Evolutionary conservation across 306 rosid genomes (phyloP).

Genomic region (Dryas octopetala): DNA sequence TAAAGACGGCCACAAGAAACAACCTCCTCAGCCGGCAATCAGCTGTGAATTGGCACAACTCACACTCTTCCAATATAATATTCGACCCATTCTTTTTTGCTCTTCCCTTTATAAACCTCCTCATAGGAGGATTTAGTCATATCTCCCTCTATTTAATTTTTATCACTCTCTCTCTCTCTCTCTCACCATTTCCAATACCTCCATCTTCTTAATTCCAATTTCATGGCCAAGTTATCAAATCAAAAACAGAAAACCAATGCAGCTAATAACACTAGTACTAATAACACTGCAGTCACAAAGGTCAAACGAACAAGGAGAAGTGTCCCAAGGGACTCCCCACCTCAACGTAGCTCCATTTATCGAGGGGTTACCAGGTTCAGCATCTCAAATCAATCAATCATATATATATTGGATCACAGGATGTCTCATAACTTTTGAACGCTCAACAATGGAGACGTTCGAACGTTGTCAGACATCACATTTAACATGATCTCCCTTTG

Average conservation of each 20-base stretch:
- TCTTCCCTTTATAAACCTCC: constrained; percentile 26
- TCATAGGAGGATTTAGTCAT: constrained; percentile 26
- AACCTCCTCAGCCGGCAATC: constrained; percentile 21
- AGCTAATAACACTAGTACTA: constrained; percentile 14
- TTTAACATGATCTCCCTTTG: no score
- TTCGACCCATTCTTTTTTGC: neutral
- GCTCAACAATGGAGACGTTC: no score
- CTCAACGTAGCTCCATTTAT: constrained; percentile 80
- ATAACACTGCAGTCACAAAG: constrained; percentile 31
- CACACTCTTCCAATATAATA: neutral
- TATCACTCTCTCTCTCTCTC: neutral
- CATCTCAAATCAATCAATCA: no score
- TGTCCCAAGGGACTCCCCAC: constrained; percentile 63
- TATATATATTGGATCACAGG: no score
- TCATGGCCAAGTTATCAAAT: constrained; percentile 58
- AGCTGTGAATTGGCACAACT: constrained; percentile 5
- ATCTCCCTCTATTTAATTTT: neutral
- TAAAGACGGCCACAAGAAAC: constrained; percentile 26
- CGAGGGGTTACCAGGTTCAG: constrained; percentile 77
- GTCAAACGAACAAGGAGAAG: constrained; percentile 60
- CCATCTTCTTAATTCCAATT: neutral
- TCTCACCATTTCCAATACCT: neutral
- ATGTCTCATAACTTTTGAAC: no score
- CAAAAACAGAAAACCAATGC: constrained; percentile 30
- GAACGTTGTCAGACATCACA: no score